These are phyloP conservation scores for Erodium chrysanthum DNA, from an alignment of 441 rosid species.

Conservation along the genomic window DNA sequence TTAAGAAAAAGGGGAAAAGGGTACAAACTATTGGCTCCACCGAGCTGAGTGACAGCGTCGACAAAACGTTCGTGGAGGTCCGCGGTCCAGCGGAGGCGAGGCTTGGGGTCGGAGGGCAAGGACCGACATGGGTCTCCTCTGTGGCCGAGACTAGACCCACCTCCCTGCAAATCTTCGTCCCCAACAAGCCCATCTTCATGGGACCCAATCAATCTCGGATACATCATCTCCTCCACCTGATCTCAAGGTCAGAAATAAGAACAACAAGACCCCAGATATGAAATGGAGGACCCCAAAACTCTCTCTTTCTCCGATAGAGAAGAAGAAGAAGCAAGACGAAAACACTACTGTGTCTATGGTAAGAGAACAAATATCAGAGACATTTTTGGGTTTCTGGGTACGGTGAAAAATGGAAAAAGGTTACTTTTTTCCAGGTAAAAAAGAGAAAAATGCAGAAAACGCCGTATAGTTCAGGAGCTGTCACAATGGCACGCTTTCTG, in stretches of 20 bases:
- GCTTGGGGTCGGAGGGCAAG: slow-evolving; percentile 61
- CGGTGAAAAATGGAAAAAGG: background rate
- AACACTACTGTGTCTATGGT: too few relatives aligned
- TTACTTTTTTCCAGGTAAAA: background rate
- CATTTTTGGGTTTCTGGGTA: too few relatives aligned
- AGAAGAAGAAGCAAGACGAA: too few relatives aligned
- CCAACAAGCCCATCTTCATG: slow-evolving; percentile 24
- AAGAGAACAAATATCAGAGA: too few relatives aligned
- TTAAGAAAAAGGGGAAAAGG: background rate
- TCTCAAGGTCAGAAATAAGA: background rate
- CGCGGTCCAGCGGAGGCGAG: slow-evolving; percentile 61
- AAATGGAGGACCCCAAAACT: background rate
- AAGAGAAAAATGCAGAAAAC: background rate
- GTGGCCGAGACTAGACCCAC: slow-evolving; percentile 12
- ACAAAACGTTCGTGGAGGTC: slow-evolving; percentile 68
- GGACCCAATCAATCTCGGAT: slow-evolving; percentile 31
- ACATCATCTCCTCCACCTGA: slow-evolving; percentile 20
- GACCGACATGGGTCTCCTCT: slow-evolving; percentile 41
- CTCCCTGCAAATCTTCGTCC: slow-evolving; percentile 30
- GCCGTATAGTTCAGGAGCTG: background rate
- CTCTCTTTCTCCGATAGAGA: background rate
- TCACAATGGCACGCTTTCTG: background rate
- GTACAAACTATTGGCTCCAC: slow-evolving; percentile 50
- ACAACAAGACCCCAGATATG: background rate
- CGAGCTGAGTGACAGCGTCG: slow-evolving; percentile 64